Evolutionary conservation across 768 basidiomycete species (phyloP), one percentile per base, ranked within the genome.

Genomic region (Mycena albidolilacea): DNA sequence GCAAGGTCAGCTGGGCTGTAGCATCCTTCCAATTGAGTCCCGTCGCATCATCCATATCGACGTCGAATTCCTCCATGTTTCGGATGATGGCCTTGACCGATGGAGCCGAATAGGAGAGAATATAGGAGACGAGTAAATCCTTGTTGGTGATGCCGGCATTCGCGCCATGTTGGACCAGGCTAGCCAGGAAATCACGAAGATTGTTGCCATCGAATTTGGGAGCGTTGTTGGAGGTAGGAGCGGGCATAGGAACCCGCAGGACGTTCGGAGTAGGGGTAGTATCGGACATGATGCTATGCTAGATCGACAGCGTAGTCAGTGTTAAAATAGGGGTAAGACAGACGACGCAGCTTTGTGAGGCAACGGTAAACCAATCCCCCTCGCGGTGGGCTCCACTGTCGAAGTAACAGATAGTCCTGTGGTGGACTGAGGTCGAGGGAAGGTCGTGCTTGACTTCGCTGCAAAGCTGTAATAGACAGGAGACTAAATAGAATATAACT

Each of bases 131-230:
- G 1, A 73, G 61, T 11, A 58, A 14, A n/a, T 73, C 63, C 8
- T 59, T 46, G 48, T 69, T 41, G 5, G 59, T 48, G 14, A 74
- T 70, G 9, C 73, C 72, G 8, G 72, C 68, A 21, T 73, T 73
- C 1, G 7, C 39, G 3, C 68, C 72, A 39, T 73, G 72, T n/a
- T 64, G 62, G 1, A 57, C 39, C 2, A 72, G 43, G 10, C 39
- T 39, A 2, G 58, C 19, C 3, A 64, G 37, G 17, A 38, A 64
- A 17, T 55, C 52, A 10, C 46, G 64, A 11, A 65, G 15, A 2
- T 62, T 55, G 23, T 67, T 59, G 14, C 73, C 69, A 21, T 71
- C 58, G 58, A 67, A 74, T 7, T 17, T 30, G 1, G 69, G 73
- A 9, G 69, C 65, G 15, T 15, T 21, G 4, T 39, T 8, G 3